phyloP scores from a whole-genome alignment of 139 green algal genomes.

The Tetraselmis chui region DNA sequence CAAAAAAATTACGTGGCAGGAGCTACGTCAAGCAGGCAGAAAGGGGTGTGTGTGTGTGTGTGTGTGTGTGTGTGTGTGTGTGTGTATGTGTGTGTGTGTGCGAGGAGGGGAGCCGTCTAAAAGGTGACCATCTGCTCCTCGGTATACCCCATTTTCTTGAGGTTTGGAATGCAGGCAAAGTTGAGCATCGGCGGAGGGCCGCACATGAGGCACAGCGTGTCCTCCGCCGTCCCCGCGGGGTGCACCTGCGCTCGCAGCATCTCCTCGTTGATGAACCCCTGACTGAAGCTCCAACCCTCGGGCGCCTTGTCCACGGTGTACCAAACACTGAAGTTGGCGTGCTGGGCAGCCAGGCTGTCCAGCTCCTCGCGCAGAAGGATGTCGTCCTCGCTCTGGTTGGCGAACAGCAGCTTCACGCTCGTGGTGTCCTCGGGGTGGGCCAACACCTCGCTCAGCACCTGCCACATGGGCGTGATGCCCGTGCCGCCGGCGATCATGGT shows the following conservation, averaged over 20 bases:
- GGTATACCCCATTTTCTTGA: conserved; percentile 56
- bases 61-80: too few species aligned
- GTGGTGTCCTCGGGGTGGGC: conserved; percentile 76
- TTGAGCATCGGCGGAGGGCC: conserved; percentile 89
- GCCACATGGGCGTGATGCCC: conserved; percentile 55
- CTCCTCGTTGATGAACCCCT: conserved; percentile 68
- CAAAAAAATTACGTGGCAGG: too few species aligned
- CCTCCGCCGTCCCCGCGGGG: conserved; percentile 3
- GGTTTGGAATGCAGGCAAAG: conserved; percentile 74
- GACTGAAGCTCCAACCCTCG: conserved; percentile 58
- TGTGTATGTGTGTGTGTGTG: too few species aligned
- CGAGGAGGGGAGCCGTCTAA: conserved; percentile 15
- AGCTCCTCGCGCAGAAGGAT: conserved; percentile 89
- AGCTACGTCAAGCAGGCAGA: too few species aligned
- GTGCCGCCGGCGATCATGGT: conserved; percentile 92
- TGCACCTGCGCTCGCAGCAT: conserved; percentile 75
- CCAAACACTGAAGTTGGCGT: conserved; percentile 59
- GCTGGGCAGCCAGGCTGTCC: conserved; percentile 56
- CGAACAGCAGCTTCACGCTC: conserved; percentile 82
- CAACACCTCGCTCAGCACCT: conserved; percentile 71
- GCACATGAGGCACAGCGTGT: conserved; percentile 77
- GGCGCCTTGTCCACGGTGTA: conserved; percentile 44
- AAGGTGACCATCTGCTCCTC: conserved; percentile 54
- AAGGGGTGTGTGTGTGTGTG: too few species aligned
- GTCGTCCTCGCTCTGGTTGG: conserved; percentile 88